phyloP scores from a whole-genome alignment of 2,329 filamentous ascomycete genomes.

The Cadophora sp. region DNA sequence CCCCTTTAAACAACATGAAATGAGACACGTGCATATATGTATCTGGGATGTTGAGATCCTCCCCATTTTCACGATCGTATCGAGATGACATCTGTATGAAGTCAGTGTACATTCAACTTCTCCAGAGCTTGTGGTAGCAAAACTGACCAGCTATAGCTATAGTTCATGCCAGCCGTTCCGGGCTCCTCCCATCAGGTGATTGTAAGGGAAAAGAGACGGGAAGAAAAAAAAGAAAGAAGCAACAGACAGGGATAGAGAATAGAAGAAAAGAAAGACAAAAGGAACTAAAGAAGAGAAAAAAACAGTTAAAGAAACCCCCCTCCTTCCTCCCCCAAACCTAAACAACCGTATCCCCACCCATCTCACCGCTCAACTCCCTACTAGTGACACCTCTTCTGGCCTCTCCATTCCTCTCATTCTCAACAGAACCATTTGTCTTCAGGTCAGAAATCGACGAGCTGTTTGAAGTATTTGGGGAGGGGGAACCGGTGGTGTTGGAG shows the following conservation, averaged over 20 bases:
- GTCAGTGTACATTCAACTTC: background rate
- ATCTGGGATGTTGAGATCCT: conserved; percentile 5
- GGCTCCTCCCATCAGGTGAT: too few relatives aligned
- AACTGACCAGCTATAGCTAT: too few relatives aligned
- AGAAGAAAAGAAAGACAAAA: background rate
- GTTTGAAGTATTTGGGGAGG: background rate
- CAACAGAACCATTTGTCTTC: background rate
- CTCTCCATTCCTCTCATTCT: background rate
- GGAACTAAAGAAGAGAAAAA: conserved; percentile 24
- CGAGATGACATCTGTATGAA: background rate
- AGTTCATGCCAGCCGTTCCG: too few relatives aligned
- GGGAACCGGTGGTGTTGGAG: background rate
- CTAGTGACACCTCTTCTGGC: conserved; percentile 49
- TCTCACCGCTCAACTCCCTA: conserved; percentile 64
- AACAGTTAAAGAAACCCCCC: conserved; percentile 9
- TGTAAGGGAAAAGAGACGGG: background rate
- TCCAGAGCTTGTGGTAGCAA: too few relatives aligned
- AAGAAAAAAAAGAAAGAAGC: background rate
- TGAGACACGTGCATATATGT: background rate
- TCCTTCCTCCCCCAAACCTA: conserved; percentile 11
- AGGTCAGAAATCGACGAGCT: background rate
- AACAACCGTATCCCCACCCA: conserved; percentile 63
- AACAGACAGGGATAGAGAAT: background rate
- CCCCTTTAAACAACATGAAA: background rate
- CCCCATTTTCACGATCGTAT: background rate